phyloP scores from a whole-genome alignment of 257 asterid species.

The Verbena officinalis region DNA sequence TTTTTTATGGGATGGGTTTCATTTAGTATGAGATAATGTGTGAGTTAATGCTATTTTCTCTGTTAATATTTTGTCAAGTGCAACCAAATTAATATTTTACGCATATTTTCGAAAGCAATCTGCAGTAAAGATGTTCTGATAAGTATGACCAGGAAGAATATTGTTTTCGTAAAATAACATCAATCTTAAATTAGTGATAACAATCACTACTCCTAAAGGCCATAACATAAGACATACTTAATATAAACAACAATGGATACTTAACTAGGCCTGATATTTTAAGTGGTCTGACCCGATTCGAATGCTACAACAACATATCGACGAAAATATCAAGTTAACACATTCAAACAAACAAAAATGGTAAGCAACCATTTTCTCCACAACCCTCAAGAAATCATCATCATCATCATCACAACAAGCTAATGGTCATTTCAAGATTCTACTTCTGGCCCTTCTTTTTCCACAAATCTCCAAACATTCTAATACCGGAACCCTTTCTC shows the following conservation, averaged over 20 bases:
- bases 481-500: slow-evolving; percentile 70
- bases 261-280: neutral
- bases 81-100: no score
- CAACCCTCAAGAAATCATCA: neutral
- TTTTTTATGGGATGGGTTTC: neutral
- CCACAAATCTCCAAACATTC: slow-evolving; percentile 91
- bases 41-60: slow-evolving; percentile 18
- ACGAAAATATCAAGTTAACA: neutral
- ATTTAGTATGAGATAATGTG: neutral
- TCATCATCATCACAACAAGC: neutral
- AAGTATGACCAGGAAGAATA: no score
- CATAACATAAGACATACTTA: neutral
- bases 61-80: neutral
- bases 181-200: no score
- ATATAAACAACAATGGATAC: neutral
- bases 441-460: slow-evolving; percentile 84
- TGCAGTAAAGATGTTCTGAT: no score
- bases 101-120: no score
- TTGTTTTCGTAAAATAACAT: no score
- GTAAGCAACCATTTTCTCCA: slow-evolving; percentile 30
- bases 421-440: slow-evolving; percentile 16
- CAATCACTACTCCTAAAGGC: neutral
- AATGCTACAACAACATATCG: slow-evolving; percentile 9
- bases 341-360: slow-evolving; percentile 19
- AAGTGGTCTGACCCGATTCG: slow-evolving; percentile 1